Percentiles rank a stretch among this genome's conserved stretches.
Evolutionary conservation across 2,329 filamentous ascomycete genomes (phyloP).

Genomic region (Aspergillus clavatus): DNA sequence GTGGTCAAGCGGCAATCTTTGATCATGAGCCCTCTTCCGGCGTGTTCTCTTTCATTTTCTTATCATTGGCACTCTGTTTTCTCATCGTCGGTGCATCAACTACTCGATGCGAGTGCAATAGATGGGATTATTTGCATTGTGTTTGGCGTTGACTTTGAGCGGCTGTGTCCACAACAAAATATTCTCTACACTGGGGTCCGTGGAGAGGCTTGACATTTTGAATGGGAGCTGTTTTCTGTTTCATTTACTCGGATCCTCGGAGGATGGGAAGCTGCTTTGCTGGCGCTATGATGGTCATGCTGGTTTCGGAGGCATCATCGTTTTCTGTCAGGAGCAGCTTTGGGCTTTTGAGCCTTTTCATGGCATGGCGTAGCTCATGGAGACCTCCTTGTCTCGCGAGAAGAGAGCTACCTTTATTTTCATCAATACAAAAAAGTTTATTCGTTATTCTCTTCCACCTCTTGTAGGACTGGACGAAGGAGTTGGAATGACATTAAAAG

Average conservation of each 20-base stretch:
- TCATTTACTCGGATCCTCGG: constrained; percentile 34
- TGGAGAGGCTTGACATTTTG: constrained; percentile 27
- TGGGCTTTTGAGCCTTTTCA: constrained; percentile 18
- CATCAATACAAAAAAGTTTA: constrained; percentile 19
- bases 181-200: constrained; percentile 32
- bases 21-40: constrained; percentile 2
- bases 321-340: constrained; percentile 22
- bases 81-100: constrained; percentile 16
- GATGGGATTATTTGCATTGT: constrained; percentile 38
- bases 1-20: not conserved
- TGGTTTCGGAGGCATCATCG: constrained; percentile 19
- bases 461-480: no score
- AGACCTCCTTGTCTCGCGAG: constrained; percentile 24
- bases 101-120: constrained; percentile 24
- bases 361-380: constrained; percentile 21
- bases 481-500: no score
- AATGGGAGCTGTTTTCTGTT: constrained; percentile 26
- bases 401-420: constrained; percentile 25
- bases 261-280: constrained; percentile 31
- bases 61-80: constrained; percentile 13
- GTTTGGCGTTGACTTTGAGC: constrained; percentile 41
- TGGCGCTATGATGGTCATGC: constrained; percentile 31
- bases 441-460: no score
- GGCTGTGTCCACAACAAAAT: constrained; percentile 28
- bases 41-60: constrained; percentile 5